These are phyloP conservation scores for Pistacia vera DNA, from an alignment of 345 rosid species.

Conservation along the genomic window DNA sequence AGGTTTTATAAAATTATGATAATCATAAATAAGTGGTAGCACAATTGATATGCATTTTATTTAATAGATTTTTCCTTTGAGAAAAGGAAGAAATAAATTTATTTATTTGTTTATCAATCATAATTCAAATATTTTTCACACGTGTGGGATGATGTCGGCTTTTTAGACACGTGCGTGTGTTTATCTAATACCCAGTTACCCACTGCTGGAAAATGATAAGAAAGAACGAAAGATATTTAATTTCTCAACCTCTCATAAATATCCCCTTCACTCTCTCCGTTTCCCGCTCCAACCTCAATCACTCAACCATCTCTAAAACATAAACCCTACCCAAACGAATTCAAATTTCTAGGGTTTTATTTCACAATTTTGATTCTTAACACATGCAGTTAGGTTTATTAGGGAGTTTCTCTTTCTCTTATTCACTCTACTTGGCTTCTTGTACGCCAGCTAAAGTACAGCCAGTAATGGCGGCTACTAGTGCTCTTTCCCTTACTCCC, in stretches of 20 bases:
- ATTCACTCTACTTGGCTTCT: conserved; percentile 33
- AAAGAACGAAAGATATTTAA: conserved; percentile 20
- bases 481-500: conserved; percentile 55
- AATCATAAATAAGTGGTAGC: too few species aligned
- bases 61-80: too few species aligned
- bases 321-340: conserved; percentile 5
- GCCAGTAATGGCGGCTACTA: conserved; percentile 60
- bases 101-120: not conserved
- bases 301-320: not conserved
- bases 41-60: too few species aligned
- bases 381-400: conserved; percentile 34
- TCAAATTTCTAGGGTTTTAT: conserved; percentile 24
- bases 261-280: conserved; percentile 8
- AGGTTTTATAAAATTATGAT: too few species aligned
- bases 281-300: conserved; percentile 36
- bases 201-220: conserved; percentile 22
- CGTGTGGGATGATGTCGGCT: not conserved
- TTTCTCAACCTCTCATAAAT: conserved; percentile 27
- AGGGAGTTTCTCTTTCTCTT: conserved; percentile 34
- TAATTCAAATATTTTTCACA: not conserved
- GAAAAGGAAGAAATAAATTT: too few species aligned
- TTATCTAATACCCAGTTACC: not conserved
- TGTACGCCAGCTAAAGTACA: conserved; percentile 26
- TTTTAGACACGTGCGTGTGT: conserved; percentile 25
- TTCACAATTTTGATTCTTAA: not conserved